Conservation (phyloP, 1,284 basidiomycete genomes). For the Cryptococcus jaspeensis region DNA sequence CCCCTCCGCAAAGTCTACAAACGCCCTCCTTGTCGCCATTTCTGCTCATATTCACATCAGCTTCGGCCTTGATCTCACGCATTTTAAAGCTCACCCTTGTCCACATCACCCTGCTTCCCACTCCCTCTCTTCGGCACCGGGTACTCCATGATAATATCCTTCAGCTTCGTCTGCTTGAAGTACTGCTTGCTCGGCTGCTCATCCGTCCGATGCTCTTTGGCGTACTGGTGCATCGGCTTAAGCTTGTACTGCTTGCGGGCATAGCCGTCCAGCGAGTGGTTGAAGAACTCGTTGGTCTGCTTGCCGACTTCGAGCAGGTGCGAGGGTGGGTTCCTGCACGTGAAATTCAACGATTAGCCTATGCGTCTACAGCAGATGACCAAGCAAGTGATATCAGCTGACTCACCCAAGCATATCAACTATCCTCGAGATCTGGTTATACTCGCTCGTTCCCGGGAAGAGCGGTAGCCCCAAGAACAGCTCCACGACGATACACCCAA, state of each 20-base stretch:
- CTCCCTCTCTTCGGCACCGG: conserved; percentile 73
- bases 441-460: conserved; percentile 98
- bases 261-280: conserved; percentile 71
- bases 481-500: conserved; percentile 99
- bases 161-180: conserved; percentile 90
- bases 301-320: conserved; percentile 97
- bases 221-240: conserved; percentile 93
- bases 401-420: conserved; percentile 95
- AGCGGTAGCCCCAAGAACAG: conserved; percentile 93
- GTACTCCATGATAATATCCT: conserved; percentile 94
- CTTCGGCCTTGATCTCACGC: neutral
- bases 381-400: too few relatives aligned
- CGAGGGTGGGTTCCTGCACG: conserved; percentile 62
- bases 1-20: conserved; percentile 97
- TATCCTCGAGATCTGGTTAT: conserved; percentile 95
- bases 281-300: conserved; percentile 93
- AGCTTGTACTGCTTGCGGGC: conserved; percentile 84
- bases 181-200: conserved; percentile 99
- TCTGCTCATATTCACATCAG: conserved; percentile 57
- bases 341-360: neutral
- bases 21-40: conserved; percentile 86
- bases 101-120: conserved; percentile 79
- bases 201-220: conserved; percentile 86
- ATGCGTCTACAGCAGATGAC: neutral
- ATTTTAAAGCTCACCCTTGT: conserved; percentile 68